phyloP scores from a whole-genome alignment of 768 basidiomycete genomes.

The Podaxis sp. region DNA sequence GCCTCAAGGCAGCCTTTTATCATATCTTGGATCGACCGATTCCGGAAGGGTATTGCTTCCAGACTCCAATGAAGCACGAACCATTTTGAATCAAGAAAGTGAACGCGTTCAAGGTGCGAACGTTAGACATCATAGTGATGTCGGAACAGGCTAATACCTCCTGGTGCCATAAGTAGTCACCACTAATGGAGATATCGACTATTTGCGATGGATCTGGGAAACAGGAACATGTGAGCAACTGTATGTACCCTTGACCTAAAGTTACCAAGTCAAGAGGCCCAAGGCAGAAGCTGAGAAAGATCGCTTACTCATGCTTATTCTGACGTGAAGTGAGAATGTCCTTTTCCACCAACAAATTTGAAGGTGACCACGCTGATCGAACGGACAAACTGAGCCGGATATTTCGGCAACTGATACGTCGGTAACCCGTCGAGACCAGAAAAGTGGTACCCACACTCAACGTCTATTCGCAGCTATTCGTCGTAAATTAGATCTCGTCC shows the following conservation, averaged over 20 bases:
- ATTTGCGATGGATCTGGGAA: conserved; percentile 13
- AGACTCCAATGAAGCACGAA: conserved; percentile 16
- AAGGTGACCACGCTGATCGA: neutral
- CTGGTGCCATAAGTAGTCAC: conserved; percentile 12
- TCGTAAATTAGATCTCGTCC: neutral
- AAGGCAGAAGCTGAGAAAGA: conserved; percentile 2
- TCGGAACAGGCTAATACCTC: conserved; percentile 11
- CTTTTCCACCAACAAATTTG: neutral
- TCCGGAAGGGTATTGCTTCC: conserved; percentile 9
- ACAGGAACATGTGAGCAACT: conserved; percentile 9
- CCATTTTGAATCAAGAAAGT: conserved; percentile 17
- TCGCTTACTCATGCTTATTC: conserved; percentile 6
- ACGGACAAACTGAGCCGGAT: neutral
- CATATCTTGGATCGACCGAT: neutral
- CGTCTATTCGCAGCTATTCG: neutral
- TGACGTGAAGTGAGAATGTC: conserved; percentile 10
- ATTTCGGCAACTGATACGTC: neutral
- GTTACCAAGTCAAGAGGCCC: neutral
- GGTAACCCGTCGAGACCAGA: neutral
- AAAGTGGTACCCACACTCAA: neutral
- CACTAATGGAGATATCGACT: conserved; percentile 16
- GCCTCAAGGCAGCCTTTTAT: neutral
- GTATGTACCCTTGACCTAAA: neutral
- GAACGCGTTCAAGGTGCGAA: conserved; percentile 21
- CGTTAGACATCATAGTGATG: conserved; percentile 16